Base-by-base conservation (phyloP, 768 basidiomycete species). In the Neoboletus magnificus region DNA sequence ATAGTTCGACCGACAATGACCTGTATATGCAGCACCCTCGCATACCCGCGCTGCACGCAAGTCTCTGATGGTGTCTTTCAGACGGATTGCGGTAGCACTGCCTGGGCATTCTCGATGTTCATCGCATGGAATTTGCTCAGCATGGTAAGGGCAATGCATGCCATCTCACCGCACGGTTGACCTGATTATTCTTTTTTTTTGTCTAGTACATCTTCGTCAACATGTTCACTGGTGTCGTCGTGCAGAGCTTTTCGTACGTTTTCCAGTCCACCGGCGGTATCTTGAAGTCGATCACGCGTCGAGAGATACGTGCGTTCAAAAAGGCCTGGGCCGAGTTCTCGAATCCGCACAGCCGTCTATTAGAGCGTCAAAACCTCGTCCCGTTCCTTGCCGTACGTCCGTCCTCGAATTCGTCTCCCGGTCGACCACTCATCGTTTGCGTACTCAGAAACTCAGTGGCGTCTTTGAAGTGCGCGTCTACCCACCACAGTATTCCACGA, bases 221-320 rank as follows among this genome's bases (percentile, higher is more conserved):
- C 73, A 85, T 97, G 86, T 95, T 95, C 70, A 94, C 92, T 72
- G 92, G 91, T 89, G 91, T 95, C 57, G 87, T 96, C 51, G 94
- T 96, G 62, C 89, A 98, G 72, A 94, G 88, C 66, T 98, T 98
- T 72, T 91, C 92, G 20, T 97, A 95, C 70, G 91, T 97, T 9
- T 96, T 93, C 74, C 92, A 95, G 72, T 81, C 87, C 32, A 86
- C 89, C 11, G 85, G 87, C 5, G 86, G 86, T n/a, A 83, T 88
- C 18, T 22, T 63, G 45, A 89, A 83, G 58, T 83, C 86, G 0
- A 85, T 98, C 49, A 89, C 87, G 20, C 81, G 96, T 48, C 89
- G 93, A 60, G 88, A 97, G 67, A 96, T 98, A 85, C 85, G 96
- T 33, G 77, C 85, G 1, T 98, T 93, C 81, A 98, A 98, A 77